Base-by-base conservation (phyloP, 129 eudicot genomes). In the Sambucus nigra region DNA sequence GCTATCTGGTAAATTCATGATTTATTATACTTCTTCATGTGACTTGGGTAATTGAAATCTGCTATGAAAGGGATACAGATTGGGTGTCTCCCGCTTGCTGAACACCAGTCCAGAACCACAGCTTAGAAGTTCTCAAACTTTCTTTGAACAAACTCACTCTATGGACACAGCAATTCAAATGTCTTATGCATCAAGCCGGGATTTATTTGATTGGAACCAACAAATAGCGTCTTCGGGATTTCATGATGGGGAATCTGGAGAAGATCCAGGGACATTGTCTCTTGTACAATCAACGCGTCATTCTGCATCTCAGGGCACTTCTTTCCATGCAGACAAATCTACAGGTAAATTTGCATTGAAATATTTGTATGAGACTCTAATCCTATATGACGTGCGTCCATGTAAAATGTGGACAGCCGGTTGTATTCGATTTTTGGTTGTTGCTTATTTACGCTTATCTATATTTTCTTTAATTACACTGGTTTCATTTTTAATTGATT, bases 41-140 rank as follows among this genome's bases (percentile, higher is more conserved):
- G 13, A 29, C 20, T 23, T 17, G 28, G 7, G 31, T 5, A 40
- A 5, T 2, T 17, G 11, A 46, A 12, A 25, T 55, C 25, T 39
- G 7, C 15, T 25, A 48, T 23, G 42, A 65, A 70, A n/a, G 75
- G 69, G 65, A 7, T 33, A 19, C 54, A 62, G 26, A 46, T 55
- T 35, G 13, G 47, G 53, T 13, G 25, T 25, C 40, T 14, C 54
- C 6, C 44, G 8, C 35, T 52, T 28, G 23, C 16, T 12, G 38
- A 48, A 27, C 24, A 7, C 23, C 47, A 60, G 63, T 62, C 50
- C 69, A 26, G 64, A 26, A 39, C 52, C 50, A 47, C 64, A 31
- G 31, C 57, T 65, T 47, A 51, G 10, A 55, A 61, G 53, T 48
- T 47, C 23, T 61, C 38, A 55, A 60, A 61, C 11, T 61, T 31